Base-by-base conservation (phyloP, 768 basidiomycete species). In the Auricularia heimuer region DNA sequence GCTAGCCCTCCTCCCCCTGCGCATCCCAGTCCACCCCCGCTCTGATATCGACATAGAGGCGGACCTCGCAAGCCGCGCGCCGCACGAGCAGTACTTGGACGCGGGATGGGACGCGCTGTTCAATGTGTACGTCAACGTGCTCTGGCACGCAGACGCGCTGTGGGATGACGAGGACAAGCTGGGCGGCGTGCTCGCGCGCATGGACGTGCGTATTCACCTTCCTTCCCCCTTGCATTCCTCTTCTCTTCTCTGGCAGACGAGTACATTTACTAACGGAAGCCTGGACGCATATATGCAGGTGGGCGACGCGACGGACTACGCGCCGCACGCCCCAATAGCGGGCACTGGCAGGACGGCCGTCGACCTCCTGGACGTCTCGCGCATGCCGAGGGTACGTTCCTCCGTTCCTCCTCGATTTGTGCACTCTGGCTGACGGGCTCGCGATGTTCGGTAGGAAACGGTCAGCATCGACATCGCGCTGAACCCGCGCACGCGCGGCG, bases 71-170 rank as follows among this genome's bases (percentile, higher is more conserved):
- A 29, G 7, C 8, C 56, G 56, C 24, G 12, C 29, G 24, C 24
- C 56, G 29, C 34, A 33, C 29, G 56, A 60, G 56, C 56, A 60
- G 4, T 12, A 12, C 24, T 6, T 12, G 1, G 29, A 6, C 10
- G 29, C 56, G 14, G 56, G 33, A 18, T n/a, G 29, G 56, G 56
- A 29, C 56, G 39, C 24, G 2, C 56, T 60, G 34, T 60, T 60
- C 56, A 60, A 60, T 4, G 56, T 60, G 3, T 60, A 60, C 56
- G 29, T 60, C 56, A 60, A 60, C 56, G 56, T 60, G 24, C 56
- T 60, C 14, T 60, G 56, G 56, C 29, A 29, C 34, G 21, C 56
- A 0, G 56, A 60, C 24, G 24, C 24, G 14, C 21, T 60, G 14
- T 60, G 56, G 56, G 56, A 60, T 0, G 16, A 29, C 11, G 56